Evolutionary conservation across 164 flowering plant species (phyloP), one percentile per base, ranked within the genome.

Genomic region (Kingdonia uniflora): DNA sequence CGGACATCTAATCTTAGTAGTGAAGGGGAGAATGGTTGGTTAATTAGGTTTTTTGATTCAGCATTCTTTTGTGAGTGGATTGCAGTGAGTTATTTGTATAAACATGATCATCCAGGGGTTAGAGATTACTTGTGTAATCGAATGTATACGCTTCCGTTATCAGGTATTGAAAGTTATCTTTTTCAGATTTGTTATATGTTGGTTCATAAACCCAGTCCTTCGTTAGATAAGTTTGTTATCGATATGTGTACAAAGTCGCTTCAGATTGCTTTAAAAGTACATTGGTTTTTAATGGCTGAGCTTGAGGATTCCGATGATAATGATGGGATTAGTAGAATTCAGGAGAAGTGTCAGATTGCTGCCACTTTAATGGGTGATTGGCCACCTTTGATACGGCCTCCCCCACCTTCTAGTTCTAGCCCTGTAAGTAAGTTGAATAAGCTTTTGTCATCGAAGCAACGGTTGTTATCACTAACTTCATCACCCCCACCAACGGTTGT

Each of bases 1-100:
- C 67, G 77, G 37, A 64, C 71, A 19, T 67, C 49, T 55, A 87
- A 78, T 21, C 69, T 66, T 20, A 74, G 84, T 55, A 87, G 78
- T 21, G 71, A 66, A 20, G 82, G 96, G 2, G 95, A 86, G 64
- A 89, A 63, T 52, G 99, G 99, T 2, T 94, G 97, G 99, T 82
- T 94, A 20, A 86, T 94, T 39, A 71, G 99, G 17, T 94, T 94
- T 65, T 94, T 94, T 24, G 95, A 94, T 59, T 94, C 99, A 1
- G 83, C 95, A 0, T 94, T 94, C 49, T 89, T 94, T 73, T 94
- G 99, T 54, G 99, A 94, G 80, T 94, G 99, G 97, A 94, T 94
- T 49, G 99, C 99, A 11, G 99, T 94, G 49, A 88, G 99, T 68
- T 94, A 94, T 55, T 69, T 94, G 2, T 94, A 94, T 70, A 94